phyloP scores from a whole-genome alignment of 1,284 basidiomycete species.

The Apiotrichum porosum region DNA sequence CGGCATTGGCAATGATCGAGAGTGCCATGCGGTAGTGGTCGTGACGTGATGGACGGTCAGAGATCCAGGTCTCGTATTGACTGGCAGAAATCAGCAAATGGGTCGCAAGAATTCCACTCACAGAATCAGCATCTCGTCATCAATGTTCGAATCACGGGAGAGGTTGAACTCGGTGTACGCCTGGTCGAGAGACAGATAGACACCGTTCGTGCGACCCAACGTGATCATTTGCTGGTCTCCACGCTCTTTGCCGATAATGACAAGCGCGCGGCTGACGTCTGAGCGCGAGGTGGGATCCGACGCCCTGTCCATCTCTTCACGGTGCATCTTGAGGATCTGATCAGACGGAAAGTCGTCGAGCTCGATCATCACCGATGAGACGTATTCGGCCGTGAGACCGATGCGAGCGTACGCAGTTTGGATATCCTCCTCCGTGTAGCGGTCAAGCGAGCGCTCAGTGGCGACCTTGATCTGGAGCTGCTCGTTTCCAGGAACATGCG shows the following conservation, averaged over 20 bases:
- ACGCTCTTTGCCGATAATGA: slow-evolving; percentile 30
- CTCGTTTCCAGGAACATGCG: slow-evolving; percentile 19
- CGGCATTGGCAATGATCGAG: slow-evolving; percentile 37
- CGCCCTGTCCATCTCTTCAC: slow-evolving; percentile 21
- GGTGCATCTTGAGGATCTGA: slow-evolving; percentile 32
- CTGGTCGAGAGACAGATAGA: slow-evolving; percentile 33
- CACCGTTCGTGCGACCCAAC: slow-evolving; percentile 26
- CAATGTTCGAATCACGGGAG: slow-evolving; percentile 27
- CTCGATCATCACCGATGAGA: slow-evolving; percentile 20
- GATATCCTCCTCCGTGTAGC: slow-evolving; percentile 33
- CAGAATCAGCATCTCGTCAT: slow-evolving; percentile 41
- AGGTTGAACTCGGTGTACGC: slow-evolving; percentile 41
- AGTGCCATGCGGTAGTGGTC: slow-evolving; percentile 42
- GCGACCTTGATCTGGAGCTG: slow-evolving; percentile 30
- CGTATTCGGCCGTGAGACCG: slow-evolving; percentile 24
- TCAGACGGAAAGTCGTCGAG: slow-evolving; percentile 32
- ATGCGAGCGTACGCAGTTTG: slow-evolving; percentile 30
- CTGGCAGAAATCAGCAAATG: slow-evolving; percentile 12
- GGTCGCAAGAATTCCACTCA: slow-evolving; percentile 23
- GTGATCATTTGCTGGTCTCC: slow-evolving; percentile 21
- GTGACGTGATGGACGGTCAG: slow-evolving; percentile 15
- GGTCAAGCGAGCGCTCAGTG: slow-evolving; percentile 34
- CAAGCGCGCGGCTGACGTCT: slow-evolving; percentile 24
- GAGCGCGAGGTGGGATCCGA: slow-evolving; percentile 14
- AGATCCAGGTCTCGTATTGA: slow-evolving; percentile 37